A percentile compares a stretch with the other conserved stretches of the same genome.
Conservation (phyloP, 176 grass and related monocot species). For the Rhynchospora pubera region DNA sequence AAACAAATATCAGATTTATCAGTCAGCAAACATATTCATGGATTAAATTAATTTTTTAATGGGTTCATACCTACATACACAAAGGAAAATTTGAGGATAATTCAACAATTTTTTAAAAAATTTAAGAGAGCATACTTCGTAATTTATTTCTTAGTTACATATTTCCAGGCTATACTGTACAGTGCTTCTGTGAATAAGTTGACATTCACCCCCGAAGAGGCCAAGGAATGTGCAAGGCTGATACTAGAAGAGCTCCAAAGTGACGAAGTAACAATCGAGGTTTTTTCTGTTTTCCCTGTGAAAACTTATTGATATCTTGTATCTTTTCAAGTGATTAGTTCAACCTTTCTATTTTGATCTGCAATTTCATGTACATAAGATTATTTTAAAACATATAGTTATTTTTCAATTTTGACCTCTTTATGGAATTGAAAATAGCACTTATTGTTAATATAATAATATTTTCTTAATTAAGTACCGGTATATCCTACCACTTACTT, state of each 20-base stretch:
- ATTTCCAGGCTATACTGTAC: slow-evolving; percentile 32
- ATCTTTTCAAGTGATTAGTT: background rate
- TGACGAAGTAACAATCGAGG: slow-evolving; percentile 30
- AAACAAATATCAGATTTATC: no score
- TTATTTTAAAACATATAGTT: no score
- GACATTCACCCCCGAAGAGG: slow-evolving; percentile 32
- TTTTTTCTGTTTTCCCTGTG: background rate
- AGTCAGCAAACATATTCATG: no score
- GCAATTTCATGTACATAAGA: background rate
- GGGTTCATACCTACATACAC: background rate
- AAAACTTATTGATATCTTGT: background rate
- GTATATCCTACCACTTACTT: no score
- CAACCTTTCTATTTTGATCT: background rate
- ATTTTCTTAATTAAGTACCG: no score
- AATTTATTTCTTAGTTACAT: background rate
- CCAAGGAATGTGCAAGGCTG: slow-evolving; percentile 24
- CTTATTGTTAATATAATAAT: no score
- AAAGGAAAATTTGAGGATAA: background rate
- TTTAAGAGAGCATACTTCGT: background rate
- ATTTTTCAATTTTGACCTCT: background rate
- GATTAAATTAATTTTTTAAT: background rate
- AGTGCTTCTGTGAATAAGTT: slow-evolving; percentile 32
- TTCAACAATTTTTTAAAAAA: background rate
- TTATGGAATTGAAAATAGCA: background rate
- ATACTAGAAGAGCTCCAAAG: slow-evolving; percentile 33